Evolutionary conservation across 2,329 filamentous ascomycete genomes (phyloP).

Genomic region (Penicillium sp.): DNA sequence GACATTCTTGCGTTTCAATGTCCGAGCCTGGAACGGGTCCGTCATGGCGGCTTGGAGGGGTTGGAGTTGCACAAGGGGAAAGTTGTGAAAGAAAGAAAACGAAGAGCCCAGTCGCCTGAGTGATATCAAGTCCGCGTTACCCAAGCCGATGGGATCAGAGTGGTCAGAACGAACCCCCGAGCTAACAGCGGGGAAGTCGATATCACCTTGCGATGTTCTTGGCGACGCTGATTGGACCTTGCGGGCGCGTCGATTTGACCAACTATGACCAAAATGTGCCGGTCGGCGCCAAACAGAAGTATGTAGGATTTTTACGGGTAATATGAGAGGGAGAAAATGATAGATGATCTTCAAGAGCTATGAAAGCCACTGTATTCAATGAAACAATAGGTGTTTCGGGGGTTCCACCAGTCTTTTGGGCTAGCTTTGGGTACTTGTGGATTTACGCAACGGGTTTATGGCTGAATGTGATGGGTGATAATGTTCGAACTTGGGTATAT

Average conservation of each 20-base stretch:
- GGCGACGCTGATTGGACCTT: constrained; percentile 29
- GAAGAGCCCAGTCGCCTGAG: background rate
- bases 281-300: constrained; percentile 20
- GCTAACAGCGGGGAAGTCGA: constrained; percentile 28
- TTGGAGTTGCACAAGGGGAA: constrained; percentile 1
- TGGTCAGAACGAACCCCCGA: constrained; percentile 20
- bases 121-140: constrained; percentile 1
- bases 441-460: background rate
- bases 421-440: constrained; percentile 1
- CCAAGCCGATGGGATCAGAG: constrained; percentile 16
- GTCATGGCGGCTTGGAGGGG: constrained; percentile 46
- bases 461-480: no score
- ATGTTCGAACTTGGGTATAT: background rate
- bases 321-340: background rate
- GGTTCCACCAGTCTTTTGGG: constrained; percentile 21
- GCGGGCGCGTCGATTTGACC: constrained; percentile 25
- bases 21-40: constrained; percentile 64
- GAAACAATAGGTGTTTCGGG: constrained; percentile 21
- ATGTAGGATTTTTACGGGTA: background rate
- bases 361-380: constrained; percentile 10
- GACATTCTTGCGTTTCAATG: constrained; percentile 98
- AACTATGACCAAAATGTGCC: constrained; percentile 16
- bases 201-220: constrained; percentile 29
- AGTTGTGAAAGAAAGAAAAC: constrained; percentile 4
- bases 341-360: constrained; percentile 6